phyloP scores from a whole-genome alignment of 176 grass and related monocot species.

The Typha latifolia region DNA sequence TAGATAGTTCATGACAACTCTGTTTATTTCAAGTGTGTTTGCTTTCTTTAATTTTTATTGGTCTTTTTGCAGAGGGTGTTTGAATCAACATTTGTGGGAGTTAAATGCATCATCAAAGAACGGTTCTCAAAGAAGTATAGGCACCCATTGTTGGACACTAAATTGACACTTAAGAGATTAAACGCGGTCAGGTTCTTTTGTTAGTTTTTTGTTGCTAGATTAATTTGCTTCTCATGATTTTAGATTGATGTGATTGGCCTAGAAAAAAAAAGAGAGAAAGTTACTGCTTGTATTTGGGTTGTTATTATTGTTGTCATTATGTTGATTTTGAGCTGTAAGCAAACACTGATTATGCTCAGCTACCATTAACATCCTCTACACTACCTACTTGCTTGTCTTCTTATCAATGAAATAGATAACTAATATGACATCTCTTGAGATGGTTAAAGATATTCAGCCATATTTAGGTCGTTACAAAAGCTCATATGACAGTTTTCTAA shows the following conservation, averaged over 20 bases:
- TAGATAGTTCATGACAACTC: background rate
- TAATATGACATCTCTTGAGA: background rate
- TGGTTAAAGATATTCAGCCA: background rate
- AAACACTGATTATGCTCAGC: too few relatives aligned
- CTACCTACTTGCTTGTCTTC: background rate
- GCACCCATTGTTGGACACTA: constrained; percentile 67
- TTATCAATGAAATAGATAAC: background rate
- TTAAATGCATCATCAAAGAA: constrained; percentile 69
- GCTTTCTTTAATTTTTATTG: constrained; percentile 28
- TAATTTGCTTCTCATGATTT: background rate
- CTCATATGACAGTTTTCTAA: background rate
- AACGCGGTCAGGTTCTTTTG: constrained; percentile 40
- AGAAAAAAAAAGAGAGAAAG: too few relatives aligned
- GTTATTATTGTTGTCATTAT: background rate
- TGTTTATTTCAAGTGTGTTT: constrained; percentile 7
- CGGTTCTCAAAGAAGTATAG: constrained; percentile 86
- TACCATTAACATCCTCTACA: too few relatives aligned
- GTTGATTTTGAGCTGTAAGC: too few relatives aligned
- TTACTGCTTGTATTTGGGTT: too few relatives aligned
- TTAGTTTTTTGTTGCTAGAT: too few relatives aligned
- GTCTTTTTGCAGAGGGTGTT: constrained; percentile 59
- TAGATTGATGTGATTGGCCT: too few relatives aligned
- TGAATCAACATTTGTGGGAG: constrained; percentile 57
- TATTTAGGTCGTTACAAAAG: background rate
- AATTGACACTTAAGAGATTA: constrained; percentile 74